Evolutionary conservation across 2,329 filamentous ascomycete genomes (phyloP), one percentile per base, ranked within the genome.

Genomic region (Diaporthe sp.): DNA sequence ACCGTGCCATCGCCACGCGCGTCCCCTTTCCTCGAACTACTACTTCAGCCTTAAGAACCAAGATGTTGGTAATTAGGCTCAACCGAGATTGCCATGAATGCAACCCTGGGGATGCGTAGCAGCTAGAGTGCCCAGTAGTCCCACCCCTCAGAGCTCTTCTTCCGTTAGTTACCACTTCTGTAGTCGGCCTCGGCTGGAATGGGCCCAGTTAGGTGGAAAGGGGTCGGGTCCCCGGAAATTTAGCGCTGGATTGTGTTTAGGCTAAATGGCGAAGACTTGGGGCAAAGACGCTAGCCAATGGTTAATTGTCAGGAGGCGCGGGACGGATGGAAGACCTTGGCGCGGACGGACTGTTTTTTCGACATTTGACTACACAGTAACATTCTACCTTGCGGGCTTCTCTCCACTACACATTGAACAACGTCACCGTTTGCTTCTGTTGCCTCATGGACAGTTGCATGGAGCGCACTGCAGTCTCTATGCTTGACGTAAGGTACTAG

Each of bases 21-120:
- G 44, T 67, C 31, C 47, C 47, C 63, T 20, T 53, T 25, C 17
- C 49, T 13, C n/a, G n/a, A 20, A 49, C 65, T 70, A 70, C 15
- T 39, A 70, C 49, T 25, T 42, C 65, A 70, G 65, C 49, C 65
- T 70, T 47, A 42, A 42, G 65, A 70, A 70, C 65, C 65, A 55
- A 70, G 65, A 42, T 39, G 49, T 70, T 70, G 65, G 47, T 55
- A 70, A 70, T 70, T 70, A 70, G 65, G 65, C 65, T 70, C 65
- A 70, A 70, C 65, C 65, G 65, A 68, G 47, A 68, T 53, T 68
- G 47, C 65, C 25, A n/a, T 68, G 47, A 37, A 68, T 68, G 47
- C 65, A 9, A 68, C 47, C 47, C 42, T 53, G 31, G n/a, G n/a
- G 34, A 55, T n/a, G 65, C 55, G 65, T 70, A 42, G 49, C 65